Evolutionary conservation across 2,329 filamentous ascomycete genomes (phyloP), one percentile per base, ranked within the genome.

Genomic region (Immersiporthe knoxdaviesiana): DNA sequence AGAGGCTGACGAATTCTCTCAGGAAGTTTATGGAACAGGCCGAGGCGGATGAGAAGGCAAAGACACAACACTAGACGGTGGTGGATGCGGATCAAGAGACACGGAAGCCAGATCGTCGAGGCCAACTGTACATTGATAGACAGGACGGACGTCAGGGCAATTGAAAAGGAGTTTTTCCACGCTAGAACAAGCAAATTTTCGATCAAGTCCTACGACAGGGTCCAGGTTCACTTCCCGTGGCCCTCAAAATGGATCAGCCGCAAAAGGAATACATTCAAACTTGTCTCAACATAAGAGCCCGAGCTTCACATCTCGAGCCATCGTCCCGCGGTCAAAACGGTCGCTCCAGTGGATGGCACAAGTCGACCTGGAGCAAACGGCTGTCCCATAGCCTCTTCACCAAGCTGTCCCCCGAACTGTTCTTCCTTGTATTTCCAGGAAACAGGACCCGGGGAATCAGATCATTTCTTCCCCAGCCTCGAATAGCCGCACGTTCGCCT

Each of bases 1-100:
- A 24, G 37, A 58, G 41, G 71, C 73, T 74, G 63, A 75, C 70
- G 30, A 63, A n/a, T n/a, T 37, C 59, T 18, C 56, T 63, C 68
- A 85, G 83, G 79, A 84, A 84, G 74, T 85, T 84, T 75, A 74
- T 85, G 68, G 82, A 84, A 68, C 75, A 79, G 68, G 80, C 80
- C 59, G 81, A 83, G 65, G 75, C 75, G 70, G 78, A 79, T 12
- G 78, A 80, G 74, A 83, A 84, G 78, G 76, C 81, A 77, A 74
- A 76, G 72, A 69, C 77, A 70, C 81, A 82, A 75, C 80, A 83
- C 74, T 83, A 82, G 74, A 76, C 67, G 65, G 64, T 68, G 37
- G 63, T 24, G 37, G 58, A 65, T 30, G 56, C 64, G 59, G 44
- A 68, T 59, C 41, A 66, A 66, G 60, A 60, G 8, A 27, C 27